Evolutionary conservation across 495 filamentous ascomycete species (phyloP).

Genomic region (Monascus purpureus): DNA sequence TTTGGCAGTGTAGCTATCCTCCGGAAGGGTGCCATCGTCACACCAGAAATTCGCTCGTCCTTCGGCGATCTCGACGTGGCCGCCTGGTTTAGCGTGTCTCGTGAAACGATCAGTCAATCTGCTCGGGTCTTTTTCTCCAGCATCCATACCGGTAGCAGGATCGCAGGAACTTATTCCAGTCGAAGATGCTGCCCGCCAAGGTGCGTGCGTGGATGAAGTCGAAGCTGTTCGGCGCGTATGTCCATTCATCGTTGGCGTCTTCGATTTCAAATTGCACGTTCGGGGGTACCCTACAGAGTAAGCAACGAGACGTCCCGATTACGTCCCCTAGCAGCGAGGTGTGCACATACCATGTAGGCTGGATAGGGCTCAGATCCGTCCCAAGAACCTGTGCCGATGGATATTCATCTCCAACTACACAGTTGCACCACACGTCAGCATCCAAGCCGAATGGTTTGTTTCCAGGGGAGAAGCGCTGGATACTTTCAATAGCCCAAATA

Average conservation of each 20-base stretch:
- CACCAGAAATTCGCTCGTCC: constrained; percentile 7
- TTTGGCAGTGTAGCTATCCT: constrained; percentile 1
- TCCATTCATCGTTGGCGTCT: constrained; percentile 27
- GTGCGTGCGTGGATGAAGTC: constrained; percentile 44
- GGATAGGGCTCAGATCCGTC: constrained; percentile 15
- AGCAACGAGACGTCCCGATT: background rate
- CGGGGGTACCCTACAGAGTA: constrained; percentile 19
- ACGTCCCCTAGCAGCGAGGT: constrained; percentile 3
- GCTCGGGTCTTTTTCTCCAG: background rate
- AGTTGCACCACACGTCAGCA: background rate
- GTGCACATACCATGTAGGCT: constrained; percentile 17
- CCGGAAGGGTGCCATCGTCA: constrained; percentile 9
- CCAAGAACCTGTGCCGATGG: constrained; percentile 12
- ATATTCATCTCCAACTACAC: constrained; percentile 2
- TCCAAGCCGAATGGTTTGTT: background rate
- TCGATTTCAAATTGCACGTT: constrained; percentile 41
- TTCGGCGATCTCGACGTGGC: constrained; percentile 16
- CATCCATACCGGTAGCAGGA: background rate
- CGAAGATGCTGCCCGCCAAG: constrained; percentile 32
- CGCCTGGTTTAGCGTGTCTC: constrained; percentile 14
- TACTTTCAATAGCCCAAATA: constrained; percentile 41
- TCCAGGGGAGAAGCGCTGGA: constrained; percentile 17
- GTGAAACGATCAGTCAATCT: background rate
- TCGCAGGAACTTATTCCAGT: constrained; percentile 31
- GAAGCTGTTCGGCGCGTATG: constrained; percentile 32